These are phyloP conservation scores for Leishmania tarentolae DNA, from an alignment of 208 protist species.

Conservation along the genomic window DNA sequence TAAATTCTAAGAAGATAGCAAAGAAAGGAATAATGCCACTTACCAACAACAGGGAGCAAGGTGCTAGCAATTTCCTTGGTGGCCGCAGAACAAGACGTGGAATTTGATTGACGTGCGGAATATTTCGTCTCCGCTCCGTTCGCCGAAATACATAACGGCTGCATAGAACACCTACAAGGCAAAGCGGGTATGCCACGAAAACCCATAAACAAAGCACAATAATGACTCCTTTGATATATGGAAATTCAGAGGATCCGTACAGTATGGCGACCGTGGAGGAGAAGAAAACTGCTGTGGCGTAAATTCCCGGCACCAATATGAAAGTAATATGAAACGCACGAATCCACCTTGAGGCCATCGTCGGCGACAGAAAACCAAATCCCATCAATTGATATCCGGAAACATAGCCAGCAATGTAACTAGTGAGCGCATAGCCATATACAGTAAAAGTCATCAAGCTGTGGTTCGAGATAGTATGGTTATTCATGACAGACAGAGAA, in stretches of 20 bases:
- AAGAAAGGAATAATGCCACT: constrained; percentile 95
- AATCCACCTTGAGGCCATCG: constrained; percentile 35
- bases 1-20: constrained; percentile 96
- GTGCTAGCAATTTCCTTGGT: constrained; percentile 44
- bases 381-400: constrained; percentile 37
- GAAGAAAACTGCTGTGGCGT: constrained; percentile 3
- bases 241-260: constrained; percentile 69
- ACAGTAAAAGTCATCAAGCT: constrained; percentile 25
- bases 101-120: constrained; percentile 93
- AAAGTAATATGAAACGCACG: constrained; percentile 28
- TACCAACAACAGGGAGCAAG: constrained; percentile 46
- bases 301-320: constrained; percentile 16
- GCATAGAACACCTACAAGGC: constrained; percentile 86
- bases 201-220: constrained; percentile 78
- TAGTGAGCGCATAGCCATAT: constrained; percentile 24
- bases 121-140: constrained; percentile 27
- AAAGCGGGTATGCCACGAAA: constrained; percentile 85
- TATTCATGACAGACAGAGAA: constrained; percentile 28
- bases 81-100: constrained; percentile 91
- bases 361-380: constrained; percentile 21
- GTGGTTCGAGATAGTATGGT: constrained; percentile 18
- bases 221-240: constrained; percentile 62
- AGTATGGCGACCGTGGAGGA: not conserved
- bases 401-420: constrained; percentile 17
- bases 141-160: constrained; percentile 65